A percentile compares a stretch with the other conserved stretches of the same genome.
These are phyloP conservation scores for Trichoderma koningii DNA, from an alignment of 2,329 filamentous ascomycete genomes.

Conservation along the genomic window DNA sequence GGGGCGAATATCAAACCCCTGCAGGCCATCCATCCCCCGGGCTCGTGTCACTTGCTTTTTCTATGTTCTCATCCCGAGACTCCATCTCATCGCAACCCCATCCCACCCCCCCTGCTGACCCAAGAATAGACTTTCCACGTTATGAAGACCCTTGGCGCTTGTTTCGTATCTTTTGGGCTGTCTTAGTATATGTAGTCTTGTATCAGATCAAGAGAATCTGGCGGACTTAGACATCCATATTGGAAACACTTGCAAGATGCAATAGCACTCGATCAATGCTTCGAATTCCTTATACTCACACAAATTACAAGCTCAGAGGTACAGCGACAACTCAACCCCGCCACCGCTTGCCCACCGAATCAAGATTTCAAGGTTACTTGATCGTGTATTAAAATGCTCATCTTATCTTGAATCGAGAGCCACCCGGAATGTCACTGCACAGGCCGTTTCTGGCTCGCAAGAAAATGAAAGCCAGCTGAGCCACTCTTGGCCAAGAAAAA, in stretches of 20 bases:
- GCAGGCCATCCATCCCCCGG: no score
- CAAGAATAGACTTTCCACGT: no score
- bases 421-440: not conserved
- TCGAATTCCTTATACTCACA: no score
- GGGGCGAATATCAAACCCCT: no score
- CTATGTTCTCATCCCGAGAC: no score
- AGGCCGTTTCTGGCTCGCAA: not conserved
- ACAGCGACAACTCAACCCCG: not conserved
- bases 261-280: not conserved
- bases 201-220: not conserved
- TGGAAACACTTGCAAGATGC: not conserved
- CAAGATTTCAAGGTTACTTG: not conserved
- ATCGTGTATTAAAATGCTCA: not conserved
- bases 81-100: no score
- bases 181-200: no score
- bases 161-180: not conserved
- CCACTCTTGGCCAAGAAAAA: constrained; percentile 11
- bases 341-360: not conserved
- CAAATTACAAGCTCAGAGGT: not conserved
- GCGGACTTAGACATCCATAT: not conserved
- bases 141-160: not conserved
- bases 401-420: not conserved
- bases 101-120: no score
- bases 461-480: not conserved
- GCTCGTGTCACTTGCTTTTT: no score